Conservation (phyloP, 768 basidiomycete species). For the Hydnum rufescens region DNA sequence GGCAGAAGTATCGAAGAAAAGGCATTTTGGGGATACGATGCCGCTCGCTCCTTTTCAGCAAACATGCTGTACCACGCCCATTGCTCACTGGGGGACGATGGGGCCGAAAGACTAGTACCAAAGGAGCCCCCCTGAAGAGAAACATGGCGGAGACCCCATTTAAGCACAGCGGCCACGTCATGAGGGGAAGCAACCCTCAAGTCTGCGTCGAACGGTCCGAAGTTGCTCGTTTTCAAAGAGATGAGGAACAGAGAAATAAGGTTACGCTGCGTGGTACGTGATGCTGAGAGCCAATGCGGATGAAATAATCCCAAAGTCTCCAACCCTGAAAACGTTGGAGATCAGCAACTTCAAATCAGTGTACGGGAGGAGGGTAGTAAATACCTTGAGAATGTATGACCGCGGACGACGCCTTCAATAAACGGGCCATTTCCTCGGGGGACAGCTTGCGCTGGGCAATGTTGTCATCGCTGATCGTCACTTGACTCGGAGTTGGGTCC, state of each 20-base stretch:
- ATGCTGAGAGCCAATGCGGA: constrained; percentile 66
- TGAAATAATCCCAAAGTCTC: constrained; percentile 72
- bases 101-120: constrained; percentile 25
- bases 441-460: constrained; percentile 22
- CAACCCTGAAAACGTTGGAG: constrained; percentile 28
- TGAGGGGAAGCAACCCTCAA: constrained; percentile 45
- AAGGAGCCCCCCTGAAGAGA: constrained; percentile 38
- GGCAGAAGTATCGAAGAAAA: constrained; percentile 44
- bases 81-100: constrained; percentile 7
- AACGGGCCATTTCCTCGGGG: constrained; percentile 39
- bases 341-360: not conserved
- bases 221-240: constrained; percentile 22
- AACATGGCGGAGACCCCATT: constrained; percentile 65
- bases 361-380: constrained; percentile 11
- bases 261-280: constrained; percentile 41
- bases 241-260: constrained; percentile 50
- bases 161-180: constrained; percentile 59
- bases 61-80: constrained; percentile 53
- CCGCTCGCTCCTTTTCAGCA: constrained; percentile 34
- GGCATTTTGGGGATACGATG: constrained; percentile 39
- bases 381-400: constrained; percentile 44
- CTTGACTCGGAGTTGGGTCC: not conserved
- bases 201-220: constrained; percentile 41
- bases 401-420: constrained; percentile 50
- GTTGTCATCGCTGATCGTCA: not conserved